phyloP scores from a whole-genome alignment of 305 asterid species.

The Withania somnifera region DNA sequence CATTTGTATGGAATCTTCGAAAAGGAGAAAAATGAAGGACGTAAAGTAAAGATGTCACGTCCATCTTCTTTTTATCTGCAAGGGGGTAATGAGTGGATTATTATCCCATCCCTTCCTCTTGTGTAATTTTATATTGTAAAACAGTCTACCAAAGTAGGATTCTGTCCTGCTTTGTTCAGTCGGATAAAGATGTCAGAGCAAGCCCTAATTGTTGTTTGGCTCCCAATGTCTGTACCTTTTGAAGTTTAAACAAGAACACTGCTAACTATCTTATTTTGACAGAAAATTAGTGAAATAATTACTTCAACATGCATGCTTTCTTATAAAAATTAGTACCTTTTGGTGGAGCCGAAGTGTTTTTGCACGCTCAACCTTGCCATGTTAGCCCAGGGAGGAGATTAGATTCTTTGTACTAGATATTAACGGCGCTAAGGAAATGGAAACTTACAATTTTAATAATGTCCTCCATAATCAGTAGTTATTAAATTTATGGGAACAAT shows the following conservation, averaged over 20 bases:
- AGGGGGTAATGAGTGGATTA: neutral
- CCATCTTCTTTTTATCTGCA: neutral
- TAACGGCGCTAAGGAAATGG: neutral
- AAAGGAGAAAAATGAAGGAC: neutral
- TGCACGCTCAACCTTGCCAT: neutral
- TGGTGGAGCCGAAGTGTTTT: neutral
- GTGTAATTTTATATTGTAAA: neutral
- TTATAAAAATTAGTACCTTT: neutral
- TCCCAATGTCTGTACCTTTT: neutral
- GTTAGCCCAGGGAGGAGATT: neutral
- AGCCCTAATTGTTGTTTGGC: neutral
- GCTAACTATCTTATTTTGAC: neutral
- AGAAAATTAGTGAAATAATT: neutral
- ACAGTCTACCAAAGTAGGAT: neutral
- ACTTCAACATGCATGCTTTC: neutral
- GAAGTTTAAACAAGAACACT: neutral
- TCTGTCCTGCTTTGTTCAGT: neutral
- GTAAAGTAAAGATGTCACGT: neutral
- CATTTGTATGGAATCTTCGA: neutral
- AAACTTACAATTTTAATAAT: neutral
- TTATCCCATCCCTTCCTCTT: neutral
- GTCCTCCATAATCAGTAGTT: neutral
- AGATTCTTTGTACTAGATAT: neutral
- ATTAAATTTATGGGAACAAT: neutral
- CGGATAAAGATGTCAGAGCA: neutral